A percentile compares a stretch with the other conserved stretches of the same genome.
phyloP scores from a whole-genome alignment of 2,329 filamentous ascomycete species.

The Moelleriella libera region DNA sequence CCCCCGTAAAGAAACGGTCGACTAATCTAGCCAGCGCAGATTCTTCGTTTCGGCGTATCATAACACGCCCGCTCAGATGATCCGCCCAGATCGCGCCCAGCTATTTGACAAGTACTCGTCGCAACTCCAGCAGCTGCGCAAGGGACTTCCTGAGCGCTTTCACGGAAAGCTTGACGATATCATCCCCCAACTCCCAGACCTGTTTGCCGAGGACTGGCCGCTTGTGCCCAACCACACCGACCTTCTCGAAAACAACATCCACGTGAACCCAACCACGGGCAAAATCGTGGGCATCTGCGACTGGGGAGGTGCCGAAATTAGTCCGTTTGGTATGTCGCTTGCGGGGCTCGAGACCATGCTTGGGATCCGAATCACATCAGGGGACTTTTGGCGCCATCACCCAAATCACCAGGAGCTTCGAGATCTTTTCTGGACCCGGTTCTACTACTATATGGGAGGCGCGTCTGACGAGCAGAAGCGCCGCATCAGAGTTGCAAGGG shows the following conservation, averaged over 20 bases:
- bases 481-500: conserved; percentile 1
- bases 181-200: conserved; percentile 1
- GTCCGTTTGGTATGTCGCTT: conserved; percentile 12
- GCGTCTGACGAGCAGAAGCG: background rate
- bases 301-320: conserved; percentile 10
- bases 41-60: conserved; percentile 7
- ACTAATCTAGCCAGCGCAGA: conserved; percentile 2
- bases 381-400: conserved; percentile 3
- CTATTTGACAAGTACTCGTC: conserved; percentile 1
- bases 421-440: conserved; percentile 3
- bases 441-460: conserved; percentile 1
- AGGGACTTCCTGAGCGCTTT: conserved; percentile 3
- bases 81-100: background rate
- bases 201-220: conserved; percentile 3
- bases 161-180: background rate
- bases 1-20: background rate
- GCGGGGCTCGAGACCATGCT: conserved; percentile 8
- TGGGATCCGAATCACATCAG: conserved; percentile 1
- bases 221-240: conserved; percentile 11
- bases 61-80: conserved; percentile 1
- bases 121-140: conserved; percentile 1
- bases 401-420: conserved; percentile 2
- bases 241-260: conserved; percentile 14
- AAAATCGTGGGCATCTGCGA: conserved; percentile 12
- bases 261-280: conserved; percentile 9